Evolutionary conservation across 2,329 filamentous ascomycete species (phyloP), one percentile per base, ranked within the genome.

Genomic region (Aspergillus texensis): DNA sequence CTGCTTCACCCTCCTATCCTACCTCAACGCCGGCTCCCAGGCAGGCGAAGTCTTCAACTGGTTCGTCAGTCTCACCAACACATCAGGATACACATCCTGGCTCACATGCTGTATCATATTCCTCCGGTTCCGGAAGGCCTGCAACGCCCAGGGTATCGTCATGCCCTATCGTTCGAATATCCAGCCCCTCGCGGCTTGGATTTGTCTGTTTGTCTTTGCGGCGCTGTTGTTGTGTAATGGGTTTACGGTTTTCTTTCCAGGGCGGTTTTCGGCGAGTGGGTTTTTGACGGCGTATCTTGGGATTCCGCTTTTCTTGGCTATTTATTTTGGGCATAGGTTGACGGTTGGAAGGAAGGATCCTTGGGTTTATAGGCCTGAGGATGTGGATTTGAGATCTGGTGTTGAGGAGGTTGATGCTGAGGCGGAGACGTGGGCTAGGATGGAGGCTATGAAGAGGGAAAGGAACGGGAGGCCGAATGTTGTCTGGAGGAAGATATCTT

Each of bases 161-260:
- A 81, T 86, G 2, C 88, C 88, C 0, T 84, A 85, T 74, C 77
- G 28, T 1, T 36, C 88, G 19, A 81, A 90, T 16, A 87, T 85
- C 4, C 84, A 86, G 68, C 85, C 89, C 0, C 91, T 88, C 71
- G 84, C 84, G 1, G 83, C 88, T 0, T 92, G 83, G 75, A 75
- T 82, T 39, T 80, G 83, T 8, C 82, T 91, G 2, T 69, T 83
- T 24, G 69, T 88, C n/a, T 83, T 91, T 46, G 69, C 76, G 4
- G 72, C 91, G 19, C 78, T 92, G 3, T 87, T 85, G 9, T 75
- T 92, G 5, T 88, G 90, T 60, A 90, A 90, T 67, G 90, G 89
- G 1, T 92, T 91, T 74, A 83, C 87, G 6, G 70, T 67, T 0
- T 74, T 74, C 24, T 67, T 72, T 24, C 66, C 68, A 4, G 67